Evolutionary conservation across 2,329 filamentous ascomycete genomes (phyloP).

Genomic region (Simplicillium sp.): DNA sequence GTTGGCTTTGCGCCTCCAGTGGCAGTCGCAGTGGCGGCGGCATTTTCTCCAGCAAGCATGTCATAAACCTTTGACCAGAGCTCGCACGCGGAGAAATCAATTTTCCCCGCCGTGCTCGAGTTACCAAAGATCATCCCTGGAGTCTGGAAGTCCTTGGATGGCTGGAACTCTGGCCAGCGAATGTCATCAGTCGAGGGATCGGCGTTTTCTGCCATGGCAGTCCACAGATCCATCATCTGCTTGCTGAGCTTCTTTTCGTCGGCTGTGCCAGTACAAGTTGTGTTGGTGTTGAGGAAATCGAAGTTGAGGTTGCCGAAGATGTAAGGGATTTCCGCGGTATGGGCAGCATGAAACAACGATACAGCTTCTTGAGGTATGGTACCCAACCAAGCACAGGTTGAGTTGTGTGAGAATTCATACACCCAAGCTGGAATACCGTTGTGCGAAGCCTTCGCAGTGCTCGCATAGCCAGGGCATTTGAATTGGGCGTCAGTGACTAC

Average conservation of each 20-base stretch:
- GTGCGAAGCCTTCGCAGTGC: neutral
- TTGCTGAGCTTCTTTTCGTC: neutral
- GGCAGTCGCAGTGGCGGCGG: no score
- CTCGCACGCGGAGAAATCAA: slow-evolving; percentile 1
- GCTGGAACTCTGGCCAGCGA: neutral
- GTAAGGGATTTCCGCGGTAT: neutral
- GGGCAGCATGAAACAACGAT: neutral
- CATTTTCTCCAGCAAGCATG: neutral
- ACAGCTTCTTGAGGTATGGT: neutral
- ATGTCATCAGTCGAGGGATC: neutral
- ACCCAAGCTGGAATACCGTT: neutral
- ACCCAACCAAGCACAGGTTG: neutral
- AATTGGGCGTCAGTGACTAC: neutral
- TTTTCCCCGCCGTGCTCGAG: neutral
- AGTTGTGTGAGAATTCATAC: neutral
- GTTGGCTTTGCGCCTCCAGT: no score
- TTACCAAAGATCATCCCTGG: neutral
- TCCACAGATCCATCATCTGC: neutral
- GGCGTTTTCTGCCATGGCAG: neutral
- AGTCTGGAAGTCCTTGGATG: neutral
- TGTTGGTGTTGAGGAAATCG: neutral
- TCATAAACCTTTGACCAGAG: neutral
- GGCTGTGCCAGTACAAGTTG: neutral
- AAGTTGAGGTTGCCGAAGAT: neutral
- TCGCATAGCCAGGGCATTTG: no score